phyloP scores from a whole-genome alignment of 2,329 filamentous ascomycete species.

The Fusarium verticillioides region DNA sequence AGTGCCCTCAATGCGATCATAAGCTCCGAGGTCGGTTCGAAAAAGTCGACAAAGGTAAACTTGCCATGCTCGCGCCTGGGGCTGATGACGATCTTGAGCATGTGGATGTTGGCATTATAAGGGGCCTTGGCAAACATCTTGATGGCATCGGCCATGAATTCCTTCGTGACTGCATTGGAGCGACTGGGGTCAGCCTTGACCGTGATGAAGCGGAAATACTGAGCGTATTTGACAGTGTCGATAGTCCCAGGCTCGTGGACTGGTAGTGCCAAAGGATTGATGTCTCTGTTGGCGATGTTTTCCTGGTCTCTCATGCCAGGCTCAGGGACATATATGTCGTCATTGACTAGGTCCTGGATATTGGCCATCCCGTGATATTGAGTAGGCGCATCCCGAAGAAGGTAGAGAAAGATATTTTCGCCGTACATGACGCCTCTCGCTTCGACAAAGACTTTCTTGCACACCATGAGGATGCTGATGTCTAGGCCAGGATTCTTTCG shows the following conservation, averaged over 20 bases:
- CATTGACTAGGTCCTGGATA: slow-evolving; percentile 26
- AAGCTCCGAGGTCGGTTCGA: slow-evolving; percentile 45
- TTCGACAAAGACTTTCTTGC: slow-evolving; percentile 50
- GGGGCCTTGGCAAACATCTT: slow-evolving; percentile 47
- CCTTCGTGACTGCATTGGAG: slow-evolving; percentile 31
- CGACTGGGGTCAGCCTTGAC: slow-evolving; percentile 58
- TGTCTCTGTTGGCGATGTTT: background rate
- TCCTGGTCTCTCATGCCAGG: background rate
- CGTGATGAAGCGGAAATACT: slow-evolving; percentile 54
- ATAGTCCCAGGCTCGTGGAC: slow-evolving; percentile 42
- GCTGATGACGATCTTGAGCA: slow-evolving; percentile 55
- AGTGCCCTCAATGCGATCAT: slow-evolving; percentile 47
- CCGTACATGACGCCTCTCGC: slow-evolving; percentile 58
- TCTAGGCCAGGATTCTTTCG: slow-evolving; percentile 47
- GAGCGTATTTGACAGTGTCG: slow-evolving; percentile 50
- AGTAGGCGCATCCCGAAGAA: slow-evolving; percentile 52
- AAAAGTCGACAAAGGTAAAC: slow-evolving; percentile 53
- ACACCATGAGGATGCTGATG: slow-evolving; percentile 52
- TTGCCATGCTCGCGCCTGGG: slow-evolving; percentile 35
- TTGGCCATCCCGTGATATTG: slow-evolving; percentile 20
- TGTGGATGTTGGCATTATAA: slow-evolving; percentile 50
- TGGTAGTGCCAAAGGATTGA: slow-evolving; percentile 4
- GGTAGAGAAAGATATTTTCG: slow-evolving; percentile 60
- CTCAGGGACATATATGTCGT: slow-evolving; percentile 23
- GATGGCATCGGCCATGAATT: slow-evolving; percentile 52